Evolutionary conservation across 2,329 filamentous ascomycete genomes (phyloP), one percentile per base, ranked within the genome.

Genomic region (Aurifilum marmelostoma): DNA sequence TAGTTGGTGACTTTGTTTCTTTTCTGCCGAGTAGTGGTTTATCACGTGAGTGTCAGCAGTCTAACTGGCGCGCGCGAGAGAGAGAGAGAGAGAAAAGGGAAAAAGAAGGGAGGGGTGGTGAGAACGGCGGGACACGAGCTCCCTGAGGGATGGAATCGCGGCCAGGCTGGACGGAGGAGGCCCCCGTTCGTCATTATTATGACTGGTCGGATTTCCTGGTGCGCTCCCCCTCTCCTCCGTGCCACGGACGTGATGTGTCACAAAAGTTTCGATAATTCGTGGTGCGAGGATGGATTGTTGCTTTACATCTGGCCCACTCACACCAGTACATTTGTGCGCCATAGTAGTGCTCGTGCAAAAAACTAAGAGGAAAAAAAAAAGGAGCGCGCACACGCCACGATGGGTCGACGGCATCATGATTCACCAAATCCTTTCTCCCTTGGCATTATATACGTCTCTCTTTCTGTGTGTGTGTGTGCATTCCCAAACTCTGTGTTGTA

Each of bases 181-280:
- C 12, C 54, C 32, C 21, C 29, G 27, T 14, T 59, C 32, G 21
- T 59, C 18, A 59, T 56, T 12, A 56, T 56, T 27, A 29, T 56
- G 52, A 56, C 24, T 32, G 7, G 24, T 56, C 52, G 16, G 52
- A 32, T 56, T 56, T 47, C 21, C n/a, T n/a, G n/a, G n/a, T n/a
- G n/a, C 6, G 8, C 18, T 16, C 5, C 39, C 5, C 8, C 41
- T 43, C 43, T 47, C 43, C 58, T 32, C 32, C 41, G n/a, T 16
- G 41, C 61, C 41, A 63, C 61, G 58, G 32, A 63, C 39, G 16
- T 63, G 61, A 63, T 50, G 21, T 18, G 27, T 66, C 65, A 66
- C 29, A 60, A 61, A 47, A 11, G n/a, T n/a, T n/a, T n/a, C n/a
- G n/a, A n/a, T n/a, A n/a, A n/a, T n/a, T 7, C 65, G 14, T 21